Evolutionary conservation across 331 rosid genomes (phyloP).

Genomic region (Dryas integrifolia): DNA sequence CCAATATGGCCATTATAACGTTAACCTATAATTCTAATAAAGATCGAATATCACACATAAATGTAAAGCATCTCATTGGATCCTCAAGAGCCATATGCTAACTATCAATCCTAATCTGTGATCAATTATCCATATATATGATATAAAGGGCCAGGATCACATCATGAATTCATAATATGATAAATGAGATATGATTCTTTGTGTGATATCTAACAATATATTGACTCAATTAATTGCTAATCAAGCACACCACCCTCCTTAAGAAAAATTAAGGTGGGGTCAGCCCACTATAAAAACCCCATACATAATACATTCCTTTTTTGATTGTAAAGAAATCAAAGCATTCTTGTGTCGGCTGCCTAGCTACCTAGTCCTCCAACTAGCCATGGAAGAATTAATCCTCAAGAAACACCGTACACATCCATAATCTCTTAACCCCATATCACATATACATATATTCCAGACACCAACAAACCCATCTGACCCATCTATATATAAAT

Average conservation of each 20-base stretch:
- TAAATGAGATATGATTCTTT: background rate
- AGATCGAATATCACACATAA: too few relatives aligned
- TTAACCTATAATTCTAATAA: too few relatives aligned
- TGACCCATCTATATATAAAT: too few relatives aligned
- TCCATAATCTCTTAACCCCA: background rate
- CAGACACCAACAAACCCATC: too few relatives aligned
- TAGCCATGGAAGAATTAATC: constrained; percentile 29
- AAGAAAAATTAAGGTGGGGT: constrained; percentile 26
- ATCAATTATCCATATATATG: background rate
- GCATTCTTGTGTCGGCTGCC: constrained; percentile 60
- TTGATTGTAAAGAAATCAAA: constrained; percentile 35
- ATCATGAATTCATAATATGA: background rate
- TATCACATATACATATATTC: background rate
- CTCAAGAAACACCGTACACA: constrained; percentile 37
- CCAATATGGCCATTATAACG: too few relatives aligned
- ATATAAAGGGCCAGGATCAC: background rate
- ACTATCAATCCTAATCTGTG: too few relatives aligned
- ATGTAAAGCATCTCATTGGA: too few relatives aligned
- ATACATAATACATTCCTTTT: constrained; percentile 25
- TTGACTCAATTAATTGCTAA: background rate
- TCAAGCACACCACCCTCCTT: background rate
- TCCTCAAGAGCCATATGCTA: too few relatives aligned
- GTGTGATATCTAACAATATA: background rate
- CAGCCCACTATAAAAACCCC: constrained; percentile 32
- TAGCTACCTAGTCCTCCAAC: background rate